These are phyloP conservation scores for Fonsecaea pedrosoi DNA, from an alignment of 2,329 filamentous ascomycete genomes.

Conservation along the genomic window DNA sequence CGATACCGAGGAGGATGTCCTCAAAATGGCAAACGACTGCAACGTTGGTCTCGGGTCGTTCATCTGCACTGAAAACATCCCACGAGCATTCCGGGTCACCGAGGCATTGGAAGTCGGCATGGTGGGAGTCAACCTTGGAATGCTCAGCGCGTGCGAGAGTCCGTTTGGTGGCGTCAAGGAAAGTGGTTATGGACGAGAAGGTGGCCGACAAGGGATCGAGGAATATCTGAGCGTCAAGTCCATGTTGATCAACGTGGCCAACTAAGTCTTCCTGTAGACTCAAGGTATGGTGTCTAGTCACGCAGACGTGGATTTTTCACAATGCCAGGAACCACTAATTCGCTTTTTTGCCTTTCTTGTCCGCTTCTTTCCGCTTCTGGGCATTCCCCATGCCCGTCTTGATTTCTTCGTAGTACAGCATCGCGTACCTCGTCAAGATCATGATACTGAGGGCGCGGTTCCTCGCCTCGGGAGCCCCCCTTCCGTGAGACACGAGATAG, in stretches of 20 bases:
- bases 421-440: conserved; percentile 25
- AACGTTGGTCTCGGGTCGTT: conserved; percentile 64
- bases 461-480: conserved; percentile 16
- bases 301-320: no score
- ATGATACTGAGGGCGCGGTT: conserved; percentile 26
- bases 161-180: conserved; percentile 42
- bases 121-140: conserved; percentile 68
- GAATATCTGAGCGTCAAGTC: conserved; percentile 41
- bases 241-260: conserved; percentile 39
- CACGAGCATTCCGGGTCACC: conserved; percentile 66
- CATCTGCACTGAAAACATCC: conserved; percentile 59
- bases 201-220: conserved; percentile 56
- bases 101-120: conserved; percentile 82
- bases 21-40: conserved; percentile 61
- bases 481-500: conserved; percentile 16
- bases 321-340: background rate
- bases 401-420: conserved; percentile 30
- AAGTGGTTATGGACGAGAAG: conserved; percentile 60
- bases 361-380: conserved; percentile 1
- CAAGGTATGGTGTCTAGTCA: no score
- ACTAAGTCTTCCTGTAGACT: conserved; percentile 8
- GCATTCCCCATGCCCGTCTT: conserved; percentile 19
- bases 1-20: conserved; percentile 64
- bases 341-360: conserved; percentile 18
- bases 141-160: conserved; percentile 35